Evolutionary conservation across 2,329 filamentous ascomycete species (phyloP).

Genomic region (Drechslerella coelobrocha): DNA sequence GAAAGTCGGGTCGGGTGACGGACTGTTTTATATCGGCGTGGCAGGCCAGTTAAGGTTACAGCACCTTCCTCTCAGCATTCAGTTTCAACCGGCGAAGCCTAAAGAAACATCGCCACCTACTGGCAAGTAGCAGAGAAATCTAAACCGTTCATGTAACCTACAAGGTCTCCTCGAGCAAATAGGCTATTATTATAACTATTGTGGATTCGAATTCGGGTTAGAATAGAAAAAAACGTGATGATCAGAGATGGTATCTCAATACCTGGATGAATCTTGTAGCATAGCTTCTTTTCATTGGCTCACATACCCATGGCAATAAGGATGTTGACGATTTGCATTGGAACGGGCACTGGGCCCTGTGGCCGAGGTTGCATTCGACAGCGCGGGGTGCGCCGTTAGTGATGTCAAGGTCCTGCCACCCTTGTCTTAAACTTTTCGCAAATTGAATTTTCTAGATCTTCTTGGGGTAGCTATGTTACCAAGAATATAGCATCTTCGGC

Average conservation of each 20-base stretch:
- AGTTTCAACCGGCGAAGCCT: slow-evolving; percentile 11
- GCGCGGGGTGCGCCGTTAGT: slow-evolving; percentile 13
- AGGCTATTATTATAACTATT: neutral
- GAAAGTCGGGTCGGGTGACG: neutral
- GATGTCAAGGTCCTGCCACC: slow-evolving; percentile 35
- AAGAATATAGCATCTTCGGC: too few relatives aligned
- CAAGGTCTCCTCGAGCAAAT: neutral
- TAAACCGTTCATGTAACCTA: slow-evolving; percentile 28
- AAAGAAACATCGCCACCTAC: slow-evolving; percentile 33
- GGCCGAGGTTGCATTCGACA: slow-evolving; percentile 41
- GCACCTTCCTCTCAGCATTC: slow-evolving; percentile 3
- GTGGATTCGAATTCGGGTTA: slow-evolving; percentile 12
- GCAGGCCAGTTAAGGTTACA: too few relatives aligned
- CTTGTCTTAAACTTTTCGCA: slow-evolving; percentile 22
- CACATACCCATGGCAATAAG: too few relatives aligned
- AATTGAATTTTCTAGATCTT: slow-evolving; percentile 7
- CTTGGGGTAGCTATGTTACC: too few relatives aligned
- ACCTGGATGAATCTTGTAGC: slow-evolving; percentile 12
- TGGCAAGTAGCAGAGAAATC: slow-evolving; percentile 2
- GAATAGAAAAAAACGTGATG: neutral
- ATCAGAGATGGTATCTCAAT: slow-evolving; percentile 7
- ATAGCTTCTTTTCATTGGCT: neutral
- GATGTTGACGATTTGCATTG: too few relatives aligned
- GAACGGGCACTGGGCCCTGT: slow-evolving; percentile 4
- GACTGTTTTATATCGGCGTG: too few relatives aligned